Evolutionary conservation across 805 yeast species (phyloP).

Genomic region (Nakazawaea wyomingensis): DNA sequence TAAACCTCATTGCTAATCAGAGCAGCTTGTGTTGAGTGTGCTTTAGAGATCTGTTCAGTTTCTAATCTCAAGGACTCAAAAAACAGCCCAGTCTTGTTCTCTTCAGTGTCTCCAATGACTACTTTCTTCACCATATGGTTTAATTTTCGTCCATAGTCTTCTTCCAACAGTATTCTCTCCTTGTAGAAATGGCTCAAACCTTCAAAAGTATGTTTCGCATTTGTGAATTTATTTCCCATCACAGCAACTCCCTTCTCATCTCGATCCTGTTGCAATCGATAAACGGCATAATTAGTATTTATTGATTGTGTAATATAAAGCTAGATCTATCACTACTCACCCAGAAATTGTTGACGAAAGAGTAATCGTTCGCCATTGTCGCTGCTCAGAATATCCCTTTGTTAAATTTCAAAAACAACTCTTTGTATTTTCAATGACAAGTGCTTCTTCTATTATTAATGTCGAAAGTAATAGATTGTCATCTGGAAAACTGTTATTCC

Average conservation of each 20-base stretch:
- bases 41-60: conserved; percentile 51
- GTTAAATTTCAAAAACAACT: too few relatives aligned
- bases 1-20: conserved; percentile 47
- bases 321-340: conserved; percentile 23
- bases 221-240: conserved; percentile 51
- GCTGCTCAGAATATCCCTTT: too few relatives aligned
- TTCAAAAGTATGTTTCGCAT: conserved; percentile 54
- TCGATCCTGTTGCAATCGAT: conserved; percentile 43
- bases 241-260: conserved; percentile 56
- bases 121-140: conserved; percentile 42
- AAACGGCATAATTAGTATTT: neutral
- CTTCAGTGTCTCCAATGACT: conserved; percentile 47
- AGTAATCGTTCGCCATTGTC: conserved; percentile 11
- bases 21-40: conserved; percentile 47
- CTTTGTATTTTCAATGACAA: too few relatives aligned
- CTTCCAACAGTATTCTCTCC: conserved; percentile 60
- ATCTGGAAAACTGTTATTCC: neutral
- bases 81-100: conserved; percentile 54
- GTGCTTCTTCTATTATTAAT: too few relatives aligned
- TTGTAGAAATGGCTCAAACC: conserved; percentile 43
- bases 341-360: conserved; percentile 47
- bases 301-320: neutral
- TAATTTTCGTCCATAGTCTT: conserved; percentile 61
- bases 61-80: conserved; percentile 55
- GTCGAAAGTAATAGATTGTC: too few relatives aligned